Base-by-base conservation (phyloP, 305 asterid species). In the Petunia hybrid region DNA sequence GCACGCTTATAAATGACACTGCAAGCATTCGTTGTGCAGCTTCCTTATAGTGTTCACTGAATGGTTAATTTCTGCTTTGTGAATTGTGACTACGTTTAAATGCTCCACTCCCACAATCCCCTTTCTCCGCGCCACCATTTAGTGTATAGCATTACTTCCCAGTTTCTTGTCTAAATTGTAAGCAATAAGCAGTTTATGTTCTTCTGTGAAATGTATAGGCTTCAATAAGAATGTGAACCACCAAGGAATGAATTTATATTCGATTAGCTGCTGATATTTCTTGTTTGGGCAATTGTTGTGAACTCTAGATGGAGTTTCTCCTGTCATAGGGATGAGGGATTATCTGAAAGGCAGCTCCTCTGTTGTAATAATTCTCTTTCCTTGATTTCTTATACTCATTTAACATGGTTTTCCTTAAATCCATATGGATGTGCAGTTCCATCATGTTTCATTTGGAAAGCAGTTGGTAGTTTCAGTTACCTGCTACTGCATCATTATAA, bases 11-110 rank as follows among this genome's bases (percentile, higher is more conserved):
- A n/a, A 76, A 3, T 3, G 91, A 91, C 57, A 31, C 46, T 2
- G 56, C 88, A 64, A 87, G 83, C 73, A 59, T 83, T 69, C 78
- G 85, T 3, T 92, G 95, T 85, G n/a, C 55, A 57, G 63, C 63
- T 5, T 57, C 22, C 35, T n/a, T 57, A 6, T 57, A 57, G 63
- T 57, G 4, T 57, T 8, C 16, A 16, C 5, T 5, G 63, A 7
- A n/a, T 14, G 8, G 62, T 70, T 45, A 59, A 69, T 45, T 69
- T 46, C 40, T 4, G 31, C 43, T 71, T 46, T 46, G 31, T 71
- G 77, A 71, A 69, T 69, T 45, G 31, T 45, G 59, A 45, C 41
- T 22, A n/a, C n/a, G 22, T 45, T 69, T 69, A 70, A 71, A 46
- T 71, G 61, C 57, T 46, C 77, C 61, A 48, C 12, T 71, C 61